Evolutionary conservation across 2,329 filamentous ascomycete species (phyloP), one percentile per base, ranked within the genome.

Genomic region (Hymenoscyphus infarciens): DNA sequence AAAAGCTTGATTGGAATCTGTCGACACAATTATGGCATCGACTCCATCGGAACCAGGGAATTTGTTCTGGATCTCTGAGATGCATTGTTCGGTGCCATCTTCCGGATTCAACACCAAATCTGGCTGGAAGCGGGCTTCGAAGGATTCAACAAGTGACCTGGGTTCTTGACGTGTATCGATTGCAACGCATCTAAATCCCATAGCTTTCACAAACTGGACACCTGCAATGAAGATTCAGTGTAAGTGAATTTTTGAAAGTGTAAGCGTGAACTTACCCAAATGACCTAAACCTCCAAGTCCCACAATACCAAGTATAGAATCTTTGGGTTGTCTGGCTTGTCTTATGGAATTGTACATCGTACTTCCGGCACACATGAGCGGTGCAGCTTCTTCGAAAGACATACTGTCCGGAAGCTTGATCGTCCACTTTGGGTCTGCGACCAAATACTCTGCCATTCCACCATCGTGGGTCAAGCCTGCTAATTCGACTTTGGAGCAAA

Each of bases 301-400:
- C 33, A 35, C 33, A 35, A 35, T 35, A 35, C 39, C 89, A 0
- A 92, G 87, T 16, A 35, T 42, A 19, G 13, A 53, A 29, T 33
- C 38, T 15, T 45, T 29, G 6, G 57, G 19, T 16, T 33, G 35
- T n/a, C 10, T n/a, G 15, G 53, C 55, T 33, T 33, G 13, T 39
- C n/a, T n/a, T 55, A 53, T 33, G 29, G 45, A 33, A 60, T 38
- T 39, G 49, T 33, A 38, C 45, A 38, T 39, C 19, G 27, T 56
- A 55, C 58, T 57, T 8, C 60, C 53, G 25, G 60, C 59, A 35
- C 59, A 61, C 53, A 61, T 61, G 6, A 61, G 39, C 5, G 59
- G 59, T 11, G 59, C 59, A 10, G 33, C 60, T 52, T 61, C 27
- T 35, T 61, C 60, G 49, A 61, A 61, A 29, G 53, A 42, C 19